Conservation (phyloP, 345 rosid species). For the Euphorbia pulcherrima region DNA sequence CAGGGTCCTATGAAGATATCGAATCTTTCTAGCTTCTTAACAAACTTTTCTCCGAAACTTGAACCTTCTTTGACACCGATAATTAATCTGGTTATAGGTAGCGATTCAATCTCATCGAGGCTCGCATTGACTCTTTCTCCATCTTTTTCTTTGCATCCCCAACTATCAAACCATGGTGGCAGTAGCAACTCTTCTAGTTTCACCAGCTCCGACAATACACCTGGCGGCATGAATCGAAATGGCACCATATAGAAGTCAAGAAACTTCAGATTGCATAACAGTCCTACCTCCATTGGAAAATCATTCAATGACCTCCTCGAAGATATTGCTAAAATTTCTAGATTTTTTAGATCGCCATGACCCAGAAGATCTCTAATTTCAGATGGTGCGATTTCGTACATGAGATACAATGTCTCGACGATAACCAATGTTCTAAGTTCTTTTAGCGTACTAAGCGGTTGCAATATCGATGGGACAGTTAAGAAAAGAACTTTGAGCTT, state of each 20-base stretch:
- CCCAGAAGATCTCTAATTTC: neutral
- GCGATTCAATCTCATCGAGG: neutral
- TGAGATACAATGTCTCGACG: no score
- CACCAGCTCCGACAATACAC: neutral
- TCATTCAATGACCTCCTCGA: neutral
- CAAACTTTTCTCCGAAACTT: neutral
- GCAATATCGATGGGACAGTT: no score
- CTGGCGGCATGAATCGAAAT: neutral
- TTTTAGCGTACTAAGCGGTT: no score
- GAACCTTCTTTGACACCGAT: constrained; percentile 16
- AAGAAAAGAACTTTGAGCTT: no score
- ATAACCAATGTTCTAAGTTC: no score
- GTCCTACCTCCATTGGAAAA: neutral
- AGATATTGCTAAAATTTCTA: neutral
- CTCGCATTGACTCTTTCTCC: neutral
- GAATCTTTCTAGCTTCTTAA: neutral
- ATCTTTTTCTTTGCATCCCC: neutral
- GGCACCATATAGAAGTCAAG: neutral
- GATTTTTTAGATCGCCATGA: neutral
- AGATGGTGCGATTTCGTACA: no score
- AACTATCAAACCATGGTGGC: neutral
- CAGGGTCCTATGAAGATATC: neutral
- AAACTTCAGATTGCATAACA: neutral
- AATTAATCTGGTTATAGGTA: neutral
- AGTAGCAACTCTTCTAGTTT: neutral